Conservation (phyloP, 2,329 filamentous ascomycete genomes). For the Fusarium algeriense region DNA sequence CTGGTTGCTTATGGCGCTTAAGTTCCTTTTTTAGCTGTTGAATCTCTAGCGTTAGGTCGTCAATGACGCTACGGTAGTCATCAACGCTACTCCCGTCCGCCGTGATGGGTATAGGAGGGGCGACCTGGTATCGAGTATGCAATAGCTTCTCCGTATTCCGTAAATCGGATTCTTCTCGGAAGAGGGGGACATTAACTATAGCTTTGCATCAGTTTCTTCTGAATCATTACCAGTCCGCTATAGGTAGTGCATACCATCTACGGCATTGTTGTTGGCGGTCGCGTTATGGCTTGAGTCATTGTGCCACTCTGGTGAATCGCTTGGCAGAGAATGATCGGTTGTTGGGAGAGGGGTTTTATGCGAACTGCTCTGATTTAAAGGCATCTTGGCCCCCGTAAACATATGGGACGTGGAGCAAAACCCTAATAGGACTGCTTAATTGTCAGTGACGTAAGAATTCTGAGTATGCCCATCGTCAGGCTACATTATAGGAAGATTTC, state of each 20-base stretch:
- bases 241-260: neutral
- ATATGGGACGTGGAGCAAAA: neutral
- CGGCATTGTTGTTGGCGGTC: neutral
- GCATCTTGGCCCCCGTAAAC: neutral
- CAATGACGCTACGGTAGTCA: constrained; percentile 86
- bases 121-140: constrained; percentile 37
- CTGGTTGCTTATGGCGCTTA: constrained; percentile 75
- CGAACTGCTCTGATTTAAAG: neutral
- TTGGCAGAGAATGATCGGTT: neutral
- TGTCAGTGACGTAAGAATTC: neutral
- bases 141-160: constrained; percentile 59
- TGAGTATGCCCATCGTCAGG: neutral
- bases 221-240: neutral
- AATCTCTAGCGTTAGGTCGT: constrained; percentile 87
- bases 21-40: constrained; percentile 80
- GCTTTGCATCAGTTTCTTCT: neutral
- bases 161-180: constrained; percentile 64
- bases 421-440: neutral
- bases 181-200: constrained; percentile 66
- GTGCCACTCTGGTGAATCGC: neutral
- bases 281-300: neutral
- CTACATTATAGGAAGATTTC: neutral
- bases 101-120: constrained; percentile 48
- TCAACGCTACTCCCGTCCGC: constrained; percentile 73
- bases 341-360: neutral